Percentiles rank a stretch among this genome's conserved stretches.
These are phyloP conservation scores for Pyrenochaeta sp. DNA, from an alignment of 2,329 filamentous ascomycete genomes.

Conservation along the genomic window DNA sequence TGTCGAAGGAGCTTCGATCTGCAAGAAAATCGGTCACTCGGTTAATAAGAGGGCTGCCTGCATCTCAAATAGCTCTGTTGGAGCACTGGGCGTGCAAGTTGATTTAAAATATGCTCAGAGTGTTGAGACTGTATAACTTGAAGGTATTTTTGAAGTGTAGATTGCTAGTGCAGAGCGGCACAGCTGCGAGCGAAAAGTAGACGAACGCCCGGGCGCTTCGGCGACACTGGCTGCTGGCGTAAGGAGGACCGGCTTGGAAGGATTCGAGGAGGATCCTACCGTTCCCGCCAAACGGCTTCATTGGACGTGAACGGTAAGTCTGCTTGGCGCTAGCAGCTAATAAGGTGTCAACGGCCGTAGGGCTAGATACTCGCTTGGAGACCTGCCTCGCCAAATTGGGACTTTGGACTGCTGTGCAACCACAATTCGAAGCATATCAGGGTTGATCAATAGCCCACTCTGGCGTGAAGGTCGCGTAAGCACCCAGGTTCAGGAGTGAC, in stretches of 20 bases:
- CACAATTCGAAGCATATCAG: constrained; percentile 2
- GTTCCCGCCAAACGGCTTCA: constrained; percentile 16
- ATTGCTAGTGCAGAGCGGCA: constrained; percentile 5
- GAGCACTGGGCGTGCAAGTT: too few species aligned
- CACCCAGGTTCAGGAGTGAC: not conserved
- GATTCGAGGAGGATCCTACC: constrained; percentile 16
- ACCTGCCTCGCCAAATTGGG: constrained; percentile 2
- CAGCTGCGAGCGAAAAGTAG: too few species aligned
- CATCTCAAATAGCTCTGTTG: too few species aligned
- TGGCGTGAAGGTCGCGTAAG: not conserved
- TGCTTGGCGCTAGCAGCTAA: constrained; percentile 13
- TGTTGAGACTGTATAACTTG: too few species aligned
- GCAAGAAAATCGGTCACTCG: not conserved
- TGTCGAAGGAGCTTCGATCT: not conserved
- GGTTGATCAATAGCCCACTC: not conserved
- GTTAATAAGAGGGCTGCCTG: too few species aligned
- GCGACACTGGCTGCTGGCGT: constrained; percentile 10
- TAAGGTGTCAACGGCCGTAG: constrained; percentile 5
- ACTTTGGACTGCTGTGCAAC: constrained; percentile 3
- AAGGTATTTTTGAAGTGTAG: not conserved
- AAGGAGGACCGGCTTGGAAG: constrained; percentile 12
- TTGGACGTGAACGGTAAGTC: constrained; percentile 8
- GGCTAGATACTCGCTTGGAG: constrained; percentile 5
- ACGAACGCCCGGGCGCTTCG: constrained; percentile 16
- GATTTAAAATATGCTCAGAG: not conserved